A percentile compares a stretch with the other conserved stretches of the same genome.
phyloP scores from a whole-genome alignment of 2,329 filamentous ascomycete species.

The Penicillium vulpinum region DNA sequence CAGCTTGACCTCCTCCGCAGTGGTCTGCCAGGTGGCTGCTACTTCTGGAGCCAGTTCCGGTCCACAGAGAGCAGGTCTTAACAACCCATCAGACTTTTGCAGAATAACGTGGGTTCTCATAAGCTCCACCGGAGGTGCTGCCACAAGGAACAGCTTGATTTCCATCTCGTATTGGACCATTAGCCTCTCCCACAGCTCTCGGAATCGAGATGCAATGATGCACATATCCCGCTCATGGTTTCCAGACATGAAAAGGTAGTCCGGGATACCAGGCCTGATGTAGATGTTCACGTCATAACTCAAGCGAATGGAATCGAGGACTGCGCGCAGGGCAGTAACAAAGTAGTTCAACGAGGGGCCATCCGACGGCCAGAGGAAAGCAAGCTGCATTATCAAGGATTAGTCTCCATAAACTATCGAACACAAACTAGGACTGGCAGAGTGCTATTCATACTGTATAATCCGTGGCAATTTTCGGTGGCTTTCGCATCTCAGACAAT shows the following conservation, averaged over 20 bases:
- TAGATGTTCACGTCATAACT: constrained; percentile 45
- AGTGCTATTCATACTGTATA: neutral
- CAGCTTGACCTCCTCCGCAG: neutral
- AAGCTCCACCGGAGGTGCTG: constrained; percentile 24
- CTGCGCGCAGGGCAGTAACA: constrained; percentile 46
- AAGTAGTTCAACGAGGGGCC: constrained; percentile 43
- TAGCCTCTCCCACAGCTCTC: constrained; percentile 32
- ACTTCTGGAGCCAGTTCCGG: neutral
- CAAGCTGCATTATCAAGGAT: constrained; percentile 2
- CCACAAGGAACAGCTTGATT: constrained; percentile 37
- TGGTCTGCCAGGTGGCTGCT: neutral
- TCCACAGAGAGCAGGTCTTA: constrained; percentile 26
- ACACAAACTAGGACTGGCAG: neutral
- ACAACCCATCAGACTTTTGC: constrained; percentile 19
- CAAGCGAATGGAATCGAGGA: constrained; percentile 47
- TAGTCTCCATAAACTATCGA: neutral
- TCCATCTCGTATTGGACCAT: constrained; percentile 30
- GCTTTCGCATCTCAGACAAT: neutral
- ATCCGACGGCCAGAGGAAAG: constrained; percentile 43
- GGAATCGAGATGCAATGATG: constrained; percentile 35
- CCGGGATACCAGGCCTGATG: constrained; percentile 27
- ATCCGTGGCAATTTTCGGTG: neutral
- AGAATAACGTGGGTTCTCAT: constrained; percentile 29
- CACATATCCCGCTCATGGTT: constrained; percentile 35
- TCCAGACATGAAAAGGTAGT: constrained; percentile 36